phyloP scores from a whole-genome alignment of 1,284 basidiomycete genomes.

The Ceratobasidium sp. region DNA sequence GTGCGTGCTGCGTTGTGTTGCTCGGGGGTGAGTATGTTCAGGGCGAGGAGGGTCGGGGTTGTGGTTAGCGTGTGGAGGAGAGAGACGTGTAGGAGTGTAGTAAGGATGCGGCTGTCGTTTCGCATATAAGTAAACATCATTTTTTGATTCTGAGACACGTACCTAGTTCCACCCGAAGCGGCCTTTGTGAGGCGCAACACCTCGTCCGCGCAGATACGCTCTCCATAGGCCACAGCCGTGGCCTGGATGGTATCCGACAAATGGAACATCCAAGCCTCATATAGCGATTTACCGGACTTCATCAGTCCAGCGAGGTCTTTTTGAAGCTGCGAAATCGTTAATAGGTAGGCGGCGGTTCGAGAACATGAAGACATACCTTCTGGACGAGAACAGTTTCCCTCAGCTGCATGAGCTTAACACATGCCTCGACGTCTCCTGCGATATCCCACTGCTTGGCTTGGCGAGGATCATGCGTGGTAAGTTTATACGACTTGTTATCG shows the following conservation, averaged over 20 bases:
- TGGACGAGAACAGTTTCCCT: conserved; percentile 37
- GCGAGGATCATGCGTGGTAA: conserved; percentile 28
- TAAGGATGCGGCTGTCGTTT: conserved; percentile 28
- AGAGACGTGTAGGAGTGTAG: conserved; percentile 26
- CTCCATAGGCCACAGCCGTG: conserved; percentile 40
- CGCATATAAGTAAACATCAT: neutral
- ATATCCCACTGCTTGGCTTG: conserved; percentile 34
- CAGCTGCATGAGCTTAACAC: conserved; percentile 42
- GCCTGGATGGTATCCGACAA: conserved; percentile 40
- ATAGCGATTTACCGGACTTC: conserved; percentile 40
- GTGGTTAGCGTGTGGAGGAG: conserved; percentile 37
- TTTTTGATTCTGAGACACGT: neutral
- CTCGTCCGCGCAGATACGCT: conserved; percentile 40
- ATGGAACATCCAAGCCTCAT: conserved; percentile 43
- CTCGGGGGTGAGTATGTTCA: conserved; percentile 31
- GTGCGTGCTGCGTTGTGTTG: conserved; percentile 23
- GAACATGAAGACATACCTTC: neutral
- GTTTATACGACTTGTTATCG: conserved; percentile 39
- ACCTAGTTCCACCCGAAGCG: conserved; percentile 37
- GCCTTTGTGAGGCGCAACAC: conserved; percentile 30
- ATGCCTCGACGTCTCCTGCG: conserved; percentile 24
- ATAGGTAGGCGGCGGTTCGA: no score
- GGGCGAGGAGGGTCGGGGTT: conserved; percentile 28
- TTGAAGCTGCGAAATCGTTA: conserved; percentile 25
- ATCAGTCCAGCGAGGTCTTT: conserved; percentile 33